Evolutionary conservation across 2,329 filamentous ascomycete species (phyloP), one percentile per base, ranked within the genome.

Genomic region (Penicillium aurantiogriseum): DNA sequence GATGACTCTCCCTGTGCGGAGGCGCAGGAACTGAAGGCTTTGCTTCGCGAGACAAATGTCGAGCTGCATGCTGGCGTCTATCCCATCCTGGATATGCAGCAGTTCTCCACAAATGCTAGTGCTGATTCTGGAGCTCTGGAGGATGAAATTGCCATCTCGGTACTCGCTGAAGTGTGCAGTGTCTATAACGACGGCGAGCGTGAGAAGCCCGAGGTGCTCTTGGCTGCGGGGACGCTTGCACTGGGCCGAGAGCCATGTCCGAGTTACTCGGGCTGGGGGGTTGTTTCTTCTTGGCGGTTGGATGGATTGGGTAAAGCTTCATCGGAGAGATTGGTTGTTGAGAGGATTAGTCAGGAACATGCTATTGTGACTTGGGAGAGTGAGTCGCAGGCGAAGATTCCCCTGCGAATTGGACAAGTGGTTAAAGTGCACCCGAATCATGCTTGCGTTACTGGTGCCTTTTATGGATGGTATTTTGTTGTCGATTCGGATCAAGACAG

Each of bases 61-160:
- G 89, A 92, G 69, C 77, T 91, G 2, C 90, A 92, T 70, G 89
- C 89, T 0, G 89, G 89, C 31, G 88, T 90, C 2, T 93, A 92
- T 69, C 85, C 89, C 0, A 79, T 86, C 3, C 81, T 93, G 9
- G 90, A 94, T 71, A 79, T 92, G 65, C 90, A 94, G 71, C 90
- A 94, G 71, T 79, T 93, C 2, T 86, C 89, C 1, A 90, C 89
- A 0, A 84, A 88, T 65, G 86, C 88, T 4, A 74, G 82, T 0
- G 78, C 80, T 4, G 66, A 71, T 7, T 47, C 54, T 0, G 76
- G 50, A 65, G 52, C 56, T 2, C 47, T 66, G 0, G 66, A 79
- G 59, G 72, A 79, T 3, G 83, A 87, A 64, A 80, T 93, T 31
- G 89, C 83, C 1, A 75, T 92, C 33, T 85, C 83, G 0, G 80